A percentile compares a stretch with the other conserved stretches of the same genome.
Evolutionary conservation across 768 basidiomycete genomes (phyloP).

Genomic region (Psilocybe cubensis): DNA sequence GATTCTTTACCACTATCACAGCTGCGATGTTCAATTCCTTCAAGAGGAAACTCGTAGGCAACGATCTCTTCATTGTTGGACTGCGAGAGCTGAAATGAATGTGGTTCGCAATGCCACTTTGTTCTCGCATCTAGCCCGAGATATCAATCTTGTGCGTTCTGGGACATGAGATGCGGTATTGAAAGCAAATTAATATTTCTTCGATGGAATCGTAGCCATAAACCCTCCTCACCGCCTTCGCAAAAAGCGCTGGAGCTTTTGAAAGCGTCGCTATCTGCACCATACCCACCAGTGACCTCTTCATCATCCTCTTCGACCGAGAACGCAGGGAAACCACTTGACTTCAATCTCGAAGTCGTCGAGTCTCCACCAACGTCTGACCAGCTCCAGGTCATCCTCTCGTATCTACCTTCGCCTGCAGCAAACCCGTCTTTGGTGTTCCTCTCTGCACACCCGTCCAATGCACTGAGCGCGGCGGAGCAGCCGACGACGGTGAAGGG

Average conservation of each 20-base stretch:
- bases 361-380: constrained; percentile 69
- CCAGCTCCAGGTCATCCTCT: constrained; percentile 68
- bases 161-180: background rate
- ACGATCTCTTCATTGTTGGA: background rate
- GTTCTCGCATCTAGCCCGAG: constrained; percentile 55
- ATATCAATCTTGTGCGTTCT: constrained; percentile 68
- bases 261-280: constrained; percentile 55
- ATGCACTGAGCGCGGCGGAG: constrained; percentile 40
- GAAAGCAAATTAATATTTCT: background rate
- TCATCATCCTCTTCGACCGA: too few relatives aligned
- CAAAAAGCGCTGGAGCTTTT: constrained; percentile 62
- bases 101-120: too few relatives aligned
- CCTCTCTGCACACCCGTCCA: constrained; percentile 69
- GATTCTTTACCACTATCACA: background rate
- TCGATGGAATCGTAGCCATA: constrained; percentile 50
- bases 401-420: constrained; percentile 53
- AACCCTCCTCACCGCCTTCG: constrained; percentile 67
- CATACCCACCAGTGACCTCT: constrained; percentile 60
- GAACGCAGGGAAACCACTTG: constrained; percentile 57
- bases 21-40: constrained; percentile 44
- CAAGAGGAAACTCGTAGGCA: constrained; percentile 37
- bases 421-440: constrained; percentile 47
- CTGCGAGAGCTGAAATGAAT: too few relatives aligned
- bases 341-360: constrained; percentile 74
- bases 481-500: constrained; percentile 41